Conservation (phyloP, 2,329 filamentous ascomycete genomes). For the Bisporella sp. region DNA sequence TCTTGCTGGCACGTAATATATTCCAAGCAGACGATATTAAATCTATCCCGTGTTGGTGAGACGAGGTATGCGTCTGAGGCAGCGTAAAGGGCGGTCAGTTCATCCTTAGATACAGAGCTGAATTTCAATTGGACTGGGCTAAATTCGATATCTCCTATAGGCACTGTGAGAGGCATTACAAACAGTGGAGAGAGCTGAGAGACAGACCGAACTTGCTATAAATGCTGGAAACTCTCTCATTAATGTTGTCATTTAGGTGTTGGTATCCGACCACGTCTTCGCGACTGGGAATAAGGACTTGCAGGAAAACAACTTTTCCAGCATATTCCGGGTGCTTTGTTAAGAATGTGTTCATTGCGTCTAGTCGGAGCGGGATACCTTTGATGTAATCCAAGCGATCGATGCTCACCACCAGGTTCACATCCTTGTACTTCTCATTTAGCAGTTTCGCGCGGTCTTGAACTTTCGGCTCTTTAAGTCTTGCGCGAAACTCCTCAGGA, state of each 20-base stretch:
- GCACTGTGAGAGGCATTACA: neutral
- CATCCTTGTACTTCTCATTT: neutral
- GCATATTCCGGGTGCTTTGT: neutral
- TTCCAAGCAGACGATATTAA: neutral
- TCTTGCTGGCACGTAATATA: neutral
- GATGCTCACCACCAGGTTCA: neutral
- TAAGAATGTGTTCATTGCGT: neutral
- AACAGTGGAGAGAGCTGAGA: neutral
- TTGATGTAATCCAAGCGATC: constrained; percentile 1
- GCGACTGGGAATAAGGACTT: neutral
- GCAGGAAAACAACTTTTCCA: neutral
- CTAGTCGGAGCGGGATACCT: neutral
- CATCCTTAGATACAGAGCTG: neutral
- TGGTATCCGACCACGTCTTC: neutral
- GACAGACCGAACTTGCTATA: neutral
- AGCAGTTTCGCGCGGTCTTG: neutral
- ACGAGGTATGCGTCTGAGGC: neutral
- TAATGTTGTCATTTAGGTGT: neutral
- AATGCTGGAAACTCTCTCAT: neutral
- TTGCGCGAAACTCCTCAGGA: neutral
- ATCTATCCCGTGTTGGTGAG: neutral
- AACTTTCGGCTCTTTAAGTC: neutral
- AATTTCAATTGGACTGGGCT: neutral
- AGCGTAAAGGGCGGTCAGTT: neutral
- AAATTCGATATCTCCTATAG: neutral